Evolutionary conservation across 2,329 filamentous ascomycete species (phyloP), one percentile per base, ranked within the genome.

Genomic region (Curvularia sp.): DNA sequence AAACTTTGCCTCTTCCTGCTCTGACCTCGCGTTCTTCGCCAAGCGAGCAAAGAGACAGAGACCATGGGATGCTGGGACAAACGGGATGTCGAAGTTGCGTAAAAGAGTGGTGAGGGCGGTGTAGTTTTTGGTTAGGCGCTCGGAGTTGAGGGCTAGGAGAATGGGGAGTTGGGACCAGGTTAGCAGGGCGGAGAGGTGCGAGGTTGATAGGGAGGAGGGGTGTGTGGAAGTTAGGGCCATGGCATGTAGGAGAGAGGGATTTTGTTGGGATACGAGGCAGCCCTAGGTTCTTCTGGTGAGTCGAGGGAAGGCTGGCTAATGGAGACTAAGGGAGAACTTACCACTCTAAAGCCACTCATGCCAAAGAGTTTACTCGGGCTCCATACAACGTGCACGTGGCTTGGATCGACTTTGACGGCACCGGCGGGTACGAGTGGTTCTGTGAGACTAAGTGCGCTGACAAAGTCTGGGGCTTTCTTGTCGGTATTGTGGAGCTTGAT

Each of bases 331-430:
- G 10, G 13, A 15, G 24, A 50, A 64, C 71, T 57, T 55, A 74
- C 72, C 2, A 74, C 53, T 53, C 69, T 56, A 6, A 74, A 59
- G 15, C 73, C 73, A 31, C 67, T 69, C 13, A 66, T 59, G 1
- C 73, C 73, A 38, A 75, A 74, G 2, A 74, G 39, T 43, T 72
- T 74, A 43, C 70, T 74, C 3, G 68, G 62, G 41, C 67, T 68
- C 73, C 73, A 75, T 1, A 75, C 56, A 0, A 74, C 67, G 54
- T 75, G 73, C 1, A 75, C 68, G 4, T 67, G 65, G 41, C 62
- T 68, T 12, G 72, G 68, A 49, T 75, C 72, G n/a, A 74, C 63
- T 48, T 74, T 74, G n/a, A 72, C 67, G 1, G 69, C 71, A 2
- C 70, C 70, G n/a, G 65, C 60, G 0, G 67, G 68, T 3, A 66